Percentiles rank a stretch among this genome's conserved stretches.
These are phyloP conservation scores for Anthracocystis panici-leucophaei DNA, from an alignment of 1,284 basidiomycete genomes.

Conservation along the genomic window DNA sequence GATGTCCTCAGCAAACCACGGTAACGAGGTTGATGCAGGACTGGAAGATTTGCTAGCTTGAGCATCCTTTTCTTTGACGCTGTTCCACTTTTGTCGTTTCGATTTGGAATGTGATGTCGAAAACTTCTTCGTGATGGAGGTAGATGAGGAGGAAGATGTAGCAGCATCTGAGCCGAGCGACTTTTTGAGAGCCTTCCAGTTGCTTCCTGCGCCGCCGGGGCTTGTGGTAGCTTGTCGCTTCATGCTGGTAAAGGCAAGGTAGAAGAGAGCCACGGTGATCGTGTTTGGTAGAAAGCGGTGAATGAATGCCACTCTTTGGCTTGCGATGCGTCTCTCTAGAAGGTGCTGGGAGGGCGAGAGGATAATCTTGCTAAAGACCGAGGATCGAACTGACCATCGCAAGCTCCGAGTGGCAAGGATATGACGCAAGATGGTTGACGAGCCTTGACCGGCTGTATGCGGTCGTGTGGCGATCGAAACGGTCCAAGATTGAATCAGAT, in stretches of 20 bases:
- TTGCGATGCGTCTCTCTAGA: not conserved
- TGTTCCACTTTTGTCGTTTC: slow-evolving; percentile 5
- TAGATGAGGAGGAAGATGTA: slow-evolving; percentile 12
- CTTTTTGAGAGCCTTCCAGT: slow-evolving; percentile 64
- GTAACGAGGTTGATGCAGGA: slow-evolving; percentile 29
- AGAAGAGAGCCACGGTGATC: not conserved
- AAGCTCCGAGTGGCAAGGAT: slow-evolving; percentile 9
- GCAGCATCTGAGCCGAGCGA: slow-evolving; percentile 36
- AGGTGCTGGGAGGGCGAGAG: not conserved
- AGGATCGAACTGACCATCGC: slow-evolving; percentile 16
- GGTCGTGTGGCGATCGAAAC: not conserved
- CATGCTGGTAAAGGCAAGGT: slow-evolving; percentile 9
- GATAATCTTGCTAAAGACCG: not conserved
- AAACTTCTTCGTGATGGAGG: not conserved
- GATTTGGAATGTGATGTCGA: slow-evolving; percentile 12
- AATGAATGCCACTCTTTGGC: not conserved
- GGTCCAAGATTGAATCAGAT: not conserved
- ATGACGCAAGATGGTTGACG: slow-evolving; percentile 18
- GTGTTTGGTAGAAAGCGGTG: not conserved
- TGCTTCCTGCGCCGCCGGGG: slow-evolving; percentile 51
- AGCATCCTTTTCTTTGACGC: not conserved
- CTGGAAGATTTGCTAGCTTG: slow-evolving; percentile 25
- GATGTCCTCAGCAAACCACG: slow-evolving; percentile 68
- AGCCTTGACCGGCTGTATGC: slow-evolving; percentile 3
- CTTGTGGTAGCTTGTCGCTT: slow-evolving; percentile 18